Conservation (phyloP, 768 basidiomycete species). For the Panaeolus papilionaceus region DNA sequence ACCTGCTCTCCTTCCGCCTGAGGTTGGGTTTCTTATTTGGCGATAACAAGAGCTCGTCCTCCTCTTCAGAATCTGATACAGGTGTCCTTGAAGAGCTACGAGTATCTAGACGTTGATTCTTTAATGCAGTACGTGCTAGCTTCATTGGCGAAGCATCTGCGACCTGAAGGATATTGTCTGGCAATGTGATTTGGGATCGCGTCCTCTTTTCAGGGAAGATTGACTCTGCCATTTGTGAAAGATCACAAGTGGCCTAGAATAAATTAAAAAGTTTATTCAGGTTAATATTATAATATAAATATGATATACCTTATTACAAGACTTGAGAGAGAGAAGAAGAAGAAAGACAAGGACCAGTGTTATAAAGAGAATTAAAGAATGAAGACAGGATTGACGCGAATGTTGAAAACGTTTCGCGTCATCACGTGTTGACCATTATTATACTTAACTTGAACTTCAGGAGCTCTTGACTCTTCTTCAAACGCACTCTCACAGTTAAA, state of each 20-base stretch:
- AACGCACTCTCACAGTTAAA: neutral
- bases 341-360: no score
- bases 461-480: neutral
- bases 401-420: constrained; percentile 36
- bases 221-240: constrained; percentile 32
- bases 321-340: neutral
- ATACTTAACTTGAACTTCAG: neutral
- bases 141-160: constrained; percentile 60
- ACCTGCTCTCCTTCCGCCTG: constrained; percentile 26
- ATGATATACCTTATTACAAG: neutral
- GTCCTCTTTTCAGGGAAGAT: constrained; percentile 46
- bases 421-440: constrained; percentile 32
- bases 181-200: constrained; percentile 57
- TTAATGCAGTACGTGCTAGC: constrained; percentile 48
- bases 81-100: constrained; percentile 17
- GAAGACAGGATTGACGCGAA: constrained; percentile 22
- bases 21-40: constrained; percentile 39
- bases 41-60: constrained; percentile 56
- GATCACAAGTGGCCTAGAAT: neutral
- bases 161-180: constrained; percentile 52
- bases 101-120: constrained; percentile 29
- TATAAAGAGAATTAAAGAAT: no score
- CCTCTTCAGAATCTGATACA: constrained; percentile 38
- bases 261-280: neutral
- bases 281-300: neutral